phyloP scores from a whole-genome alignment of 2,329 filamentous ascomycete species.

The Fusarium piperis region DNA sequence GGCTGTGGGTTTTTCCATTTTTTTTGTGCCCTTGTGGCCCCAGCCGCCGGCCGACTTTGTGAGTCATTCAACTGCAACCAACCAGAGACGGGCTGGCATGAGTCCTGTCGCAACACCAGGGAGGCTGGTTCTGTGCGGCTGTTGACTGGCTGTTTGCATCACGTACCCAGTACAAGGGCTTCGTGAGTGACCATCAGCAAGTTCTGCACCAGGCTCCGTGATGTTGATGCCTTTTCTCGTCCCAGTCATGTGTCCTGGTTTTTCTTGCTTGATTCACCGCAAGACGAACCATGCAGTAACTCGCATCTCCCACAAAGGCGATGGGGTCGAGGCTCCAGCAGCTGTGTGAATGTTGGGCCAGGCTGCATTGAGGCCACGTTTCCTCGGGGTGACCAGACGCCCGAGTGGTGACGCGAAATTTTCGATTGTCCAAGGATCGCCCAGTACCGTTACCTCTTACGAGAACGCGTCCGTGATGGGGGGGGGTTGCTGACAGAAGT shows the following conservation, averaged over 20 bases:
- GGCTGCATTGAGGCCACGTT: constrained; percentile 33
- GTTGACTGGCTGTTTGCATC: constrained; percentile 44
- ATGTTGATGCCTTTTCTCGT: constrained; percentile 12
- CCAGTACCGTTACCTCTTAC: constrained; percentile 43
- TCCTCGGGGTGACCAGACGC: constrained; percentile 25
- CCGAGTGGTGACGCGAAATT: constrained; percentile 45
- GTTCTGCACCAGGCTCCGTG: constrained; percentile 16
- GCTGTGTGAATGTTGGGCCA: not conserved
- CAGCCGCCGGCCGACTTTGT: constrained; percentile 36
- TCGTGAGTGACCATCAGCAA: constrained; percentile 6
- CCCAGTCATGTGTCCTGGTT: not conserved
- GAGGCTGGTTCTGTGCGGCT: constrained; percentile 46
- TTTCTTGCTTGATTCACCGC: not conserved
- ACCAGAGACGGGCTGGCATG: constrained; percentile 34
- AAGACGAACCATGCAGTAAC: not conserved
- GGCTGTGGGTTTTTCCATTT: constrained; percentile 36
- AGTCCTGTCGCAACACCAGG: constrained; percentile 35
- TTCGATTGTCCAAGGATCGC: constrained; percentile 44
- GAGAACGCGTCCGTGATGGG: constrained; percentile 37
- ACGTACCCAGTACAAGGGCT: constrained; percentile 38
- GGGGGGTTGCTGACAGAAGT: constrained; percentile 41
- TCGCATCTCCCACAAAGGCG: not conserved
- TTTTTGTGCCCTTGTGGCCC: constrained; percentile 30
- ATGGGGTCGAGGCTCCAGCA: not conserved
- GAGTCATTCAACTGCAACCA: constrained; percentile 42